Conservation (phyloP, 179 eudicot genomes). For the Vitellaria paradoxa region DNA sequence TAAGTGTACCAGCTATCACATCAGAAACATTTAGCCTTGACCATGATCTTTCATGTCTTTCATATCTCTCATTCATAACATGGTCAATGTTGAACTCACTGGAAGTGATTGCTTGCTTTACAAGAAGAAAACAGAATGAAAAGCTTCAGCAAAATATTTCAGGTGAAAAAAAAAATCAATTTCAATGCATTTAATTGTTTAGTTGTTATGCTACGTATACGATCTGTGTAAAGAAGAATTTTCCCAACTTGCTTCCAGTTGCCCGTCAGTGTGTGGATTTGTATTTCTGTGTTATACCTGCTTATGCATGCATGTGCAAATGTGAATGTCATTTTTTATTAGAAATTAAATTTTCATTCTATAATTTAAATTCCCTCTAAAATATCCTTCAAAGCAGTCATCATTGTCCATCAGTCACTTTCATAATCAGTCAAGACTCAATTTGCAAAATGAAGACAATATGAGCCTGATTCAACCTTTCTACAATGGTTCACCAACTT, state of each 20-base stretch:
- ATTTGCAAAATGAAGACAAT: neutral
- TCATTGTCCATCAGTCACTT: neutral
- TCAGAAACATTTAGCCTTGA: conserved; percentile 76
- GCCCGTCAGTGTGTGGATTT: neutral
- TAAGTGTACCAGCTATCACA: conserved; percentile 54
- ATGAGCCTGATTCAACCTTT: conserved; percentile 1
- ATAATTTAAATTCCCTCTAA: neutral
- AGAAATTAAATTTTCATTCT: neutral
- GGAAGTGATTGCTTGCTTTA: conserved; percentile 45
- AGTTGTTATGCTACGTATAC: neutral
- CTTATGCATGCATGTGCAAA: neutral
- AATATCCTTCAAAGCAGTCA: neutral
- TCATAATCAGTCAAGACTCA: conserved; percentile 2
- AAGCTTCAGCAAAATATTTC: conserved; percentile 10
- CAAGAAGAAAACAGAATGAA: conserved; percentile 12
- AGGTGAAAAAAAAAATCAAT: conserved; percentile 3
- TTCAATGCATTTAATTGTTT: neutral
- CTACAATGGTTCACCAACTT: neutral
- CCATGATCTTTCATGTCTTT: conserved; percentile 64
- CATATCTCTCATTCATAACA: conserved; percentile 52
- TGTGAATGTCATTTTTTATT: neutral
- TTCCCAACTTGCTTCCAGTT: neutral
- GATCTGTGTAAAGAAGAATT: neutral
- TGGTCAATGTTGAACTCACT: conserved; percentile 58
- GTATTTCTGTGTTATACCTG: neutral